A percentile compares a stretch with the other conserved stretches of the same genome.
These are phyloP conservation scores for Phialocephala sp. DNA, from an alignment of 2,329 filamentous ascomycete genomes.

Conservation along the genomic window DNA sequence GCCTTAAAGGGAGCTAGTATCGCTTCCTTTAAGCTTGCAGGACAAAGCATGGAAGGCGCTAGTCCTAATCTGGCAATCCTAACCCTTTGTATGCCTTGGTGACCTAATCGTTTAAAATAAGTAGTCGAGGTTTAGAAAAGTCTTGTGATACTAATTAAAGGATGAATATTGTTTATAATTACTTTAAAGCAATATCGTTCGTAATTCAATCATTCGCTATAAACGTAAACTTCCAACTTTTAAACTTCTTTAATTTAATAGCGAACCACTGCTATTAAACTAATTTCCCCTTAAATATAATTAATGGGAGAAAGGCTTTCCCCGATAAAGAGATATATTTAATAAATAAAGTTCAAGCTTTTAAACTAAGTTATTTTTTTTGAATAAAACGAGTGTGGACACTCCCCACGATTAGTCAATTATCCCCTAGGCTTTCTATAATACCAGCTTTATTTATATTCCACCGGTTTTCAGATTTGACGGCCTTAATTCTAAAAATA, in stretches of 20 bases:
- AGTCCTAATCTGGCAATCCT: too few species aligned
- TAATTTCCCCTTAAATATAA: slow-evolving; percentile 24
- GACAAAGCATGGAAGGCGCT: too few species aligned
- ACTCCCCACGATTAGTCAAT: slow-evolving; percentile 17
- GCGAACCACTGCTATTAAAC: slow-evolving; percentile 1
- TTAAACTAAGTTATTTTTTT: too few species aligned
- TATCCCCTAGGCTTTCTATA: slow-evolving; percentile 18
- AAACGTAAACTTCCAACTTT: too few species aligned
- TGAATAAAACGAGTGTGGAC: slow-evolving; percentile 13
- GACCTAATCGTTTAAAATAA: slow-evolving; percentile 14
- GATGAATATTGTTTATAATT: slow-evolving; percentile 4
- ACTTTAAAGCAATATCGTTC: neutral
- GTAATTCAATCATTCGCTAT: neutral
- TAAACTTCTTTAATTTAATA: slow-evolving; percentile 6
- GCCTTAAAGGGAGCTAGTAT: too few species aligned
- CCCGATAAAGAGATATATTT: slow-evolving; percentile 19
- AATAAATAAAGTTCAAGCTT: too few species aligned
- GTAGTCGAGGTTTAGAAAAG: neutral
- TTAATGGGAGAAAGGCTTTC: slow-evolving; percentile 5
- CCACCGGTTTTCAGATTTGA: too few species aligned
- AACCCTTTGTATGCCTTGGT: slow-evolving; percentile 13
- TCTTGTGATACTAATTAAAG: slow-evolving; percentile 2
- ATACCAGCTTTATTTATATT: slow-evolving; percentile 8
- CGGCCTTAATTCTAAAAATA: too few species aligned
- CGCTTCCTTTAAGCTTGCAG: too few species aligned